Evolutionary conservation across 2,329 filamentous ascomycete genomes (phyloP), one percentile per base, ranked within the genome.

Genomic region (Neofusicoccum cordaticola): DNA sequence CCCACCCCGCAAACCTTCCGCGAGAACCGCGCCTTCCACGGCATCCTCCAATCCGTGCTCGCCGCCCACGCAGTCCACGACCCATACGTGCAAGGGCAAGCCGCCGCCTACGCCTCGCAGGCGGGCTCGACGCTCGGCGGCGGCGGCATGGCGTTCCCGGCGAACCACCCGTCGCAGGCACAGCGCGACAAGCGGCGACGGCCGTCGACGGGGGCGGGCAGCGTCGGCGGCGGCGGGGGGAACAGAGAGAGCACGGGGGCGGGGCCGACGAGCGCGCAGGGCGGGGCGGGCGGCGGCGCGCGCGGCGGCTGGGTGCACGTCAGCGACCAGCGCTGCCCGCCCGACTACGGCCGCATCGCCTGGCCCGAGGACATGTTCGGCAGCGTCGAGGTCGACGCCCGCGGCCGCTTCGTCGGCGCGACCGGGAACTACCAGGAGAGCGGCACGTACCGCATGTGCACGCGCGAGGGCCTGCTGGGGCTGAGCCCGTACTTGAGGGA

Each of bases 361-460:
- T 87, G 83, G 83, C 86, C 86, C 0, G 86, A 89, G 71, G 86
- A 89, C 74, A 89, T 89, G 57, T 85, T 89, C 71, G 86, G 86
- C 13, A 88, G 85, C 68, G 71, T 89, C 27, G 86, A 89, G 73
- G 83, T 89, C 4, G 85, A 88, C 74, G 80, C 79, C 0, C 68
- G 80, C 17, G 86, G 86, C 1, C 75, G 78, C n/a, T 87, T 88
- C 73, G 81, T 84, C 17, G 84, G 82, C 50, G 81, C 78, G 0
- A 77, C 80, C 68, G 86, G 86, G 11, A 82, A 82, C 58, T 88
- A 87, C 77, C 86, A 88, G 74, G 75, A 81, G 35, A 86, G 83
- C 72, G 86, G 85, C 22, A 88, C 85, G n/a, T 88, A 88, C 78
- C 77, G 86, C 58, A 75, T 86, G 47, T 76, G 86, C 15, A 89